phyloP scores from a whole-genome alignment of 257 asterid species.

The Craterostigma plantagineum region DNA sequence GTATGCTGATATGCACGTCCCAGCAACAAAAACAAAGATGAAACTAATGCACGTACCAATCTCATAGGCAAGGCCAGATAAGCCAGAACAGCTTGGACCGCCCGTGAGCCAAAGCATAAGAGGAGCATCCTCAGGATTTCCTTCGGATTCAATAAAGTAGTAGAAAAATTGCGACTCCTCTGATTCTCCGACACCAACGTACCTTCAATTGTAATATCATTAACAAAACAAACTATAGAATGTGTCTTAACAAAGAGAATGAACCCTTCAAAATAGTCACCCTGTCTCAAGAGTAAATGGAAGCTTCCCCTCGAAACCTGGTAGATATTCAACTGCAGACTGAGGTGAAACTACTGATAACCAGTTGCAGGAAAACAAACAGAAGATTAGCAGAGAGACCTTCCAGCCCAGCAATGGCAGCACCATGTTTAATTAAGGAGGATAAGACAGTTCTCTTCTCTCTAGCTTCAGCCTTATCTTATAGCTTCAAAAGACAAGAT shows the following conservation, averaged over 20 bases:
- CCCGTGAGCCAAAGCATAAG: slow-evolving; percentile 12
- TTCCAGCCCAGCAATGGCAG: no score
- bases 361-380: slow-evolving; percentile 1
- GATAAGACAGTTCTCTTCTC: not conserved
- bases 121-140: slow-evolving; percentile 7
- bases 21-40: no score
- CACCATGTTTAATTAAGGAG: not conserved
- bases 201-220: slow-evolving; percentile 2
- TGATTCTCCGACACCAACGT: slow-evolving; percentile 7
- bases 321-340: slow-evolving; percentile 10
- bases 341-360: slow-evolving; percentile 2
- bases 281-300: slow-evolving; percentile 44
- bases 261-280: slow-evolving; percentile 6
- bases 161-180: slow-evolving; percentile 9
- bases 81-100: slow-evolving; percentile 13
- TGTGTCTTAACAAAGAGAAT: not conserved
- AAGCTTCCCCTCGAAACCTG: slow-evolving; percentile 16
- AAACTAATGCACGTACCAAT: not conserved
- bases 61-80: slow-evolving; percentile 5
- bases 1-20: no score
- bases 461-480: no score
- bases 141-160: slow-evolving; percentile 11
- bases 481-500: no score
- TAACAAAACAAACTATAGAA: not conserved
- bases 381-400: not conserved